Conservation (phyloP, 306 rosid species). For the Cajanus cajan region DNA sequence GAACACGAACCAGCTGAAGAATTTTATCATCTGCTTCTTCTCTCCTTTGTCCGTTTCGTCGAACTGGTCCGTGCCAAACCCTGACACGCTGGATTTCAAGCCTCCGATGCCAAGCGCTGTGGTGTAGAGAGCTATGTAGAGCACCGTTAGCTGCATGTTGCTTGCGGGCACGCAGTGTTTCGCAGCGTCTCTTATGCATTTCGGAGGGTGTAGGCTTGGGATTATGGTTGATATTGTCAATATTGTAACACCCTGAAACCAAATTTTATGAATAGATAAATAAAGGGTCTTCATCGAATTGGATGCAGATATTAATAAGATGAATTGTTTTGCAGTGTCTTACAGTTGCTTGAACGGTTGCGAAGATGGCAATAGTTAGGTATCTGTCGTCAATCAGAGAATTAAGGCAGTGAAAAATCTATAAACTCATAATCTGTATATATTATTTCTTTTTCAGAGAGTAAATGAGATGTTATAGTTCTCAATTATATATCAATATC, state of each 20-base stretch:
- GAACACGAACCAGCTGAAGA: conserved; percentile 95
- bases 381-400: conserved; percentile 44
- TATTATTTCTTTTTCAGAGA: too few species aligned
- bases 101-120: conserved; percentile 91
- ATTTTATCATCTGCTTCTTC: conserved; percentile 49
- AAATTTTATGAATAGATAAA: background rate
- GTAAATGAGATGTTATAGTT: too few species aligned
- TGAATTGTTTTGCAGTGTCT: conserved; percentile 21
- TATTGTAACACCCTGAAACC: conserved; percentile 70
- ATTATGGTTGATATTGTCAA: conserved; percentile 78
- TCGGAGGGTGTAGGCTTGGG: conserved; percentile 77
- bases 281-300: background rate
- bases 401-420: background rate
- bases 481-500: too few species aligned
- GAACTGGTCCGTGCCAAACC: conserved; percentile 88
- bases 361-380: conserved; percentile 81
- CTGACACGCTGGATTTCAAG: conserved; percentile 79
- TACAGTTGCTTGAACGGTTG: conserved; percentile 84
- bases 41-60: conserved; percentile 59
- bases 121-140: conserved; percentile 61
- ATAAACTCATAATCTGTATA: background rate
- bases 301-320: too few species aligned
- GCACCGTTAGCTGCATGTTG: conserved; percentile 48
- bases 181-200: conserved; percentile 37
- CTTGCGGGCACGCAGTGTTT: conserved; percentile 46